A percentile compares a stretch with the other conserved stretches of the same genome.
phyloP scores from a whole-genome alignment of 2,329 filamentous ascomycete species.

The Aspergillus carbonarius region DNA sequence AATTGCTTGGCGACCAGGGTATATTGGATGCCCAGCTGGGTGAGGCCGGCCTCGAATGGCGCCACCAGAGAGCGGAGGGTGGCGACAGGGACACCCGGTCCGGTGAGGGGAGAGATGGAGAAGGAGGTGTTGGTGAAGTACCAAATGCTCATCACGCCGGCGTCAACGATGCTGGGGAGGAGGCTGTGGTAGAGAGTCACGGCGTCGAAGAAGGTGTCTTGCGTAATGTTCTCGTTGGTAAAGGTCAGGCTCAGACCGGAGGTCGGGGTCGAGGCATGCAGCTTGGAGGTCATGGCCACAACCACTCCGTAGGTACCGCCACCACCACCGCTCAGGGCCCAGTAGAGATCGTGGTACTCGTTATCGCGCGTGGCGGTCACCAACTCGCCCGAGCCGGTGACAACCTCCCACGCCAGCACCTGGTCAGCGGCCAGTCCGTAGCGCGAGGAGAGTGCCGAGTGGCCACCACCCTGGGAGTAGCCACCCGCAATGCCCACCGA shows the following conservation, averaged over 20 bases:
- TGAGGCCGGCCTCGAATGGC: background rate
- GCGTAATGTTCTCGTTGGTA: background rate
- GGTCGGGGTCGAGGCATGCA: background rate
- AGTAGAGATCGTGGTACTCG: slow-evolving; percentile 36
- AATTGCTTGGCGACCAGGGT: background rate
- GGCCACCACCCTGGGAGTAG: slow-evolving; percentile 30
- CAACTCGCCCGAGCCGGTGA: background rate
- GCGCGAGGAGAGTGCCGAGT: slow-evolving; percentile 27
- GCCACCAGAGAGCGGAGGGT: background rate
- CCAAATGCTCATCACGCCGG: slow-evolving; percentile 4
- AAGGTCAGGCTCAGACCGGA: background rate
- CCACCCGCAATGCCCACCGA: slow-evolving; percentile 26
- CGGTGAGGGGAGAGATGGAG: background rate
- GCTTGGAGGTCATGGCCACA: background rate
- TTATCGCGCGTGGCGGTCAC: slow-evolving; percentile 1
- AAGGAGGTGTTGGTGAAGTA: slow-evolving; percentile 7
- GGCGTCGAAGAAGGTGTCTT: slow-evolving; percentile 4
- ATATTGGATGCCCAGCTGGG: background rate
- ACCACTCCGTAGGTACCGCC: slow-evolving; percentile 18
- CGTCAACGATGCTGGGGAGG: background rate
- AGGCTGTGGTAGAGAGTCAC: slow-evolving; percentile 1
- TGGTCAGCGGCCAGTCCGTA: slow-evolving; percentile 19
- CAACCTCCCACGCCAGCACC: slow-evolving; percentile 28
- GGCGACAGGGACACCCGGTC: background rate
- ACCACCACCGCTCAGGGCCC: slow-evolving; percentile 16